Base-by-base conservation (phyloP, 202 grass and related monocot genomes). In the Musa balbisiana region DNA sequence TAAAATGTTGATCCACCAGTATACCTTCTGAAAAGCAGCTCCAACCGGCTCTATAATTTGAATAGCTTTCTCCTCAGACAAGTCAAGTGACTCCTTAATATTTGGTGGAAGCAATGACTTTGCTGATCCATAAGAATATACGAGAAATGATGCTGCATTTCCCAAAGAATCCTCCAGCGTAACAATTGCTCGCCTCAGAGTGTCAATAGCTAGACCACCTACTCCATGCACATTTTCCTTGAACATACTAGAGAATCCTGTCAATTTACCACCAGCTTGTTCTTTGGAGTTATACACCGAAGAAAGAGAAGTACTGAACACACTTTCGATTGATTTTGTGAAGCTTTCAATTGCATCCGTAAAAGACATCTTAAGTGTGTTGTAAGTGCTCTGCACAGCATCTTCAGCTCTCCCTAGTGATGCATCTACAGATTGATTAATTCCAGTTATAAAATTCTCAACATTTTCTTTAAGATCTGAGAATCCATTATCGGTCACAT, bases 21-120 rank as follows among this genome's bases (percentile, higher is more conserved):
- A 49, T 84, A 93, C 94, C 94, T 98, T 87, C 76, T 93, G 88
- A 81, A 98, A 92, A 72, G 81, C 85, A 82, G 82, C 27, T 79
- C 83, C 85, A 27, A 98, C 64, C 50, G 94, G 91, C 80, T 69
- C 84, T 51, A 92, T 27, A 12, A 92, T 75, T 73, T 84, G 54
- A 67, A 27, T 71, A 81, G 67, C 81, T 86, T 93, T 98, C 81
- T 93, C 91, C 88, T 98, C 94, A 1, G 94, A 91, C 12, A 85
- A 88, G 82, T 84, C 75, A 51, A 98, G 54, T 33, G 80, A 22
- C 76, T 92, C 88, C 68, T 80, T 89, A n/a, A 89, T 77, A 82
- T 93, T 84, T 49, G 90, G 81, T 43, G 94, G 94, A 74, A 98
- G 80, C 15, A 83, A 80, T 15, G 87, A 91, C 64, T 98, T 98